Percentiles rank a stretch among this genome's conserved stretches.
phyloP scores from a whole-genome alignment of 1,284 basidiomycete species.

The Cryptococcus sp. region DNA sequence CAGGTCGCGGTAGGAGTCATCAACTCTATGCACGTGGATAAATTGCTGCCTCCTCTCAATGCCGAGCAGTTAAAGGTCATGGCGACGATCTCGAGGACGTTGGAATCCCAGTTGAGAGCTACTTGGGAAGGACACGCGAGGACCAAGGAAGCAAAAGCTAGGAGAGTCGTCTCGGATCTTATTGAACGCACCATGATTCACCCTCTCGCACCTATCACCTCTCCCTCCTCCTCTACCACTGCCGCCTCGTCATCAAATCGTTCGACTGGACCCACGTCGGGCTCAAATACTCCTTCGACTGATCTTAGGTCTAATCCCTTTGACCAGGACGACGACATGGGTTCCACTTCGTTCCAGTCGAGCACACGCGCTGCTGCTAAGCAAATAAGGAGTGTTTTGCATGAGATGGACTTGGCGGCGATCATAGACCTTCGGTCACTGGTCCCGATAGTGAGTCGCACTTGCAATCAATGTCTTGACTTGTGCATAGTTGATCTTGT shows the following conservation, averaged over 20 bases:
- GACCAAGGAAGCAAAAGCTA: slow-evolving; percentile 24
- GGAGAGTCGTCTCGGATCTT: slow-evolving; percentile 20
- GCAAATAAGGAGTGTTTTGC: not conserved
- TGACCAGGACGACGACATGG: slow-evolving; percentile 1
- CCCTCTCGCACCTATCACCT: too few relatives aligned
- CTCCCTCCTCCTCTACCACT: not conserved
- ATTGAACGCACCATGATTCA: slow-evolving; percentile 11
- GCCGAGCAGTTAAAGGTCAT: slow-evolving; percentile 21
- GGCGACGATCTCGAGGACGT: slow-evolving; percentile 20
- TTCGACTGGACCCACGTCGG: not conserved
- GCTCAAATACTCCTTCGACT: not conserved
- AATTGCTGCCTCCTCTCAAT: slow-evolving; percentile 1
- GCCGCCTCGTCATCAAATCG: not conserved
- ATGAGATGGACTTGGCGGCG: slow-evolving; percentile 1
- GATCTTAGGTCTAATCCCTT: not conserved
- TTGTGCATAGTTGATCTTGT: too few relatives aligned
- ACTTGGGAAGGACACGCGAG: slow-evolving; percentile 36
- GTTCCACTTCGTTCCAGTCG: not conserved
- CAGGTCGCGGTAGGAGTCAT: slow-evolving; percentile 20
- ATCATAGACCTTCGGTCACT: slow-evolving; percentile 3
- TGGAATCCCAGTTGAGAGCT: slow-evolving; percentile 32
- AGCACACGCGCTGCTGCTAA: not conserved
- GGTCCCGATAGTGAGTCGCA: not conserved
- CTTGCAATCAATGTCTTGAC: too few relatives aligned
- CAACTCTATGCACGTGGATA: slow-evolving; percentile 20